These are phyloP conservation scores for Amanita fuliginea DNA, from an alignment of 768 basidiomycete species.

Conservation along the genomic window DNA sequence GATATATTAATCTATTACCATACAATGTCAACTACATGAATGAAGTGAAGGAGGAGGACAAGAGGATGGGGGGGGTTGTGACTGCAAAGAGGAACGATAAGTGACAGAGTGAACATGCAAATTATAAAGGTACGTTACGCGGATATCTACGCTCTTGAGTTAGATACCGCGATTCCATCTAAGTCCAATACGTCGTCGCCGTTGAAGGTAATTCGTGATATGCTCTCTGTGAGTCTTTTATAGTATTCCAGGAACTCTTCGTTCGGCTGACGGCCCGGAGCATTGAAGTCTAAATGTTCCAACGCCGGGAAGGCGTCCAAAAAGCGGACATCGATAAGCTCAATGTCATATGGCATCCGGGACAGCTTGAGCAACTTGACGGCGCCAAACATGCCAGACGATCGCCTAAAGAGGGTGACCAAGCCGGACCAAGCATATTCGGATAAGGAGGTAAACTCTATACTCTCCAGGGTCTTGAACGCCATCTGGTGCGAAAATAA, in stretches of 20 bases:
- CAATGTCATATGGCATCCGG: not conserved
- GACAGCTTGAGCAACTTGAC: slow-evolving; percentile 1
- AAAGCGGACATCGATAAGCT: not conserved
- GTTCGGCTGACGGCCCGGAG: not conserved
- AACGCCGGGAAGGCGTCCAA: slow-evolving; percentile 3
- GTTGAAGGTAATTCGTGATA: not conserved
- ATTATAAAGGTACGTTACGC: not conserved
- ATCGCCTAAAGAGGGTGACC: not conserved
- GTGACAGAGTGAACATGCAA: not conserved
- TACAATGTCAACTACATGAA: not conserved
- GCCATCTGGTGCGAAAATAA: slow-evolving; percentile 1
- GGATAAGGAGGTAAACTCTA: slow-evolving; percentile 2
- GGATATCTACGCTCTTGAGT: not conserved
- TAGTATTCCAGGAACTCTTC: slow-evolving; percentile 1
- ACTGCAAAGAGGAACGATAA: not conserved
- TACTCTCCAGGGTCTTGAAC: slow-evolving; percentile 1
- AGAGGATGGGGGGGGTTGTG: not conserved
- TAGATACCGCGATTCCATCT: not conserved
- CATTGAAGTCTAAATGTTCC: not conserved
- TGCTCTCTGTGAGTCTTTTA: not conserved
- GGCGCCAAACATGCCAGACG: not conserved
- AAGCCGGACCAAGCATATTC: slow-evolving; percentile 1
- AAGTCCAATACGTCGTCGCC: not conserved
- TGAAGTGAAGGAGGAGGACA: not conserved
- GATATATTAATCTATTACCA: slow-evolving; percentile 1